These are phyloP conservation scores for Ricinus communis DNA, from an alignment of 345 rosid genomes.

Conservation along the genomic window DNA sequence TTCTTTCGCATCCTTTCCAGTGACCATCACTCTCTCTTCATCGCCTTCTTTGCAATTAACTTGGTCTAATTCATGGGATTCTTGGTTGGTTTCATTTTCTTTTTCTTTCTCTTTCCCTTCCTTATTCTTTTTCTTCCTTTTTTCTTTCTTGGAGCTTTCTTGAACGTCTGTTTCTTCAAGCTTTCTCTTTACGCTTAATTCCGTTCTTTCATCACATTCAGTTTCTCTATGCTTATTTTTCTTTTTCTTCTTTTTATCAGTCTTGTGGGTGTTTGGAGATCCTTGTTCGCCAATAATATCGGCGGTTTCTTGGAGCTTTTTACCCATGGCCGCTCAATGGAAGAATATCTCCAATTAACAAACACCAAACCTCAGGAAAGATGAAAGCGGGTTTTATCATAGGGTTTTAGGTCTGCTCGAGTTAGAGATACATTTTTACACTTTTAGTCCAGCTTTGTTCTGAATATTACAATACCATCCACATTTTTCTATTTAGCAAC, in stretches of 20 bases:
- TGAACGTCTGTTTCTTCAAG: slow-evolving; percentile 22
- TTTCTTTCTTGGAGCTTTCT: slow-evolving; percentile 16
- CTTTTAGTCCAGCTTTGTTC: too few species aligned
- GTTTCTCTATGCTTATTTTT: slow-evolving; percentile 40
- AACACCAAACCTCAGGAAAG: too few species aligned
- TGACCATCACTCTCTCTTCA: slow-evolving; percentile 52
- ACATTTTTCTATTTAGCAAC: too few species aligned
- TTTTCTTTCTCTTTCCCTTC: slow-evolving; percentile 18
- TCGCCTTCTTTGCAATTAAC: slow-evolving; percentile 27
- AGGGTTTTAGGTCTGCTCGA: slow-evolving; percentile 12
- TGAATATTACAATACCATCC: too few species aligned
- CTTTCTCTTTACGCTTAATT: slow-evolving; percentile 30
- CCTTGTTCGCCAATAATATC: slow-evolving; percentile 23
- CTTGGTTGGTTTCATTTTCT: slow-evolving; percentile 4
- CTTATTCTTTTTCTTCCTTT: slow-evolving; percentile 34
- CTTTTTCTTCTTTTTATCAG: slow-evolving; percentile 26
- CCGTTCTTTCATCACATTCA: slow-evolving; percentile 24
- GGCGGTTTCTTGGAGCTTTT: slow-evolving; percentile 30
- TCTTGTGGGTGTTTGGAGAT: neutral
- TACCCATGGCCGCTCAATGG: slow-evolving; percentile 35
- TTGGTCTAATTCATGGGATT: neutral
- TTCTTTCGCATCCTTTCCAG: slow-evolving; percentile 60
- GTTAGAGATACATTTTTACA: too few species aligned
- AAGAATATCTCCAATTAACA: too few species aligned
- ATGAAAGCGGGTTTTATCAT: neutral